Evolutionary conservation across 768 basidiomycete species (phyloP), one percentile per base, ranked within the genome.

Genomic region (Crucibulum laeve): DNA sequence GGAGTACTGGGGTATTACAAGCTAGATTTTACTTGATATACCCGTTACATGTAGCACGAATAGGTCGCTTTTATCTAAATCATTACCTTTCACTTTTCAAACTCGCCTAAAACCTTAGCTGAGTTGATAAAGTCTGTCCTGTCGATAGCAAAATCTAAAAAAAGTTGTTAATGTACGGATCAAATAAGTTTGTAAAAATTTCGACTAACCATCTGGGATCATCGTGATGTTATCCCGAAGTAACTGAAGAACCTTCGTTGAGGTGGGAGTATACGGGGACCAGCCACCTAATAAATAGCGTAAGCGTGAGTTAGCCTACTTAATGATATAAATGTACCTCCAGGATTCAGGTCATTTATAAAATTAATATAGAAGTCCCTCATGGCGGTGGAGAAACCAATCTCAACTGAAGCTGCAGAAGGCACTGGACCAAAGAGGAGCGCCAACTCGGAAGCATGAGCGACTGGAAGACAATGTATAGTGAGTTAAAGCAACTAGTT

Each of bases 301-400:
- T 30, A 34, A 23, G 13, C 6, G 35, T 26, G 23, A 33, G 18
- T 42, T 23, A 38, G 38, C 32, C 8, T 32, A 14, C n/a, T 13
- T 17, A 25, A 34, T 17, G 14, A 19, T 43, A 8, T 15, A 5
- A 15, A 60, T 71, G 19, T 46, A 80, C 80, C 36, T 26, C 80
- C 79, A 3, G 79, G 81, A 45, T 71, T 65, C 40, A 81, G 63
- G 48, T 81, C 76, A 49, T 70, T 62, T 15, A 80, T 63, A 49
- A 82, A 82, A 40, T 69, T 73, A 60, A 82, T 66, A 50, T 75
- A 82, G 42, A 76, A 77, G 48, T 74, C 74, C 1, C 69, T 62
- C 60, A 74, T 63, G 42, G 65, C 64, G 24, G 69, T 68, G 1
- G 80, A 65, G 28, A 82, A 76, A 0, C 59, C 64, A 6, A 43